phyloP scores from a whole-genome alignment of 2,329 filamentous ascomycete genomes.

The Fusarium proliferatum region DNA sequence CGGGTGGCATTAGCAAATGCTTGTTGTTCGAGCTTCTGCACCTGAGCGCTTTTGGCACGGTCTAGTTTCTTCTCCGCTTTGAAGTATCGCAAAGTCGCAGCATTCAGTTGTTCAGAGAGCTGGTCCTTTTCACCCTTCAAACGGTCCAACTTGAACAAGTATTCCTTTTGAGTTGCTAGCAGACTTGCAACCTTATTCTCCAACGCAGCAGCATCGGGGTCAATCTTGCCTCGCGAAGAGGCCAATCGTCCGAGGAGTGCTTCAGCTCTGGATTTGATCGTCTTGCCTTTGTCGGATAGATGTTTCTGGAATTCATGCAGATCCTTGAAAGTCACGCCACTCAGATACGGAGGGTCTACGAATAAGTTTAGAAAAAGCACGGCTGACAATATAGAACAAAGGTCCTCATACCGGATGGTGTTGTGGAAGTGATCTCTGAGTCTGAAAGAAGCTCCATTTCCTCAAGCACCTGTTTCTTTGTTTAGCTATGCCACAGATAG shows the following conservation, averaged over 20 bases:
- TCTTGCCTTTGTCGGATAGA: slow-evolving; percentile 77
- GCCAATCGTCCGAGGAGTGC: slow-evolving; percentile 71
- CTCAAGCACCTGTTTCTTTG: slow-evolving; percentile 64
- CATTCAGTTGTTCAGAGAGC: slow-evolving; percentile 86
- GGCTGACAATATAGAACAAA: background rate
- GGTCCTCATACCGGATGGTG: slow-evolving; percentile 42
- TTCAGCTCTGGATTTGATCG: slow-evolving; percentile 80
- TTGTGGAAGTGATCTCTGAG: slow-evolving; percentile 50
- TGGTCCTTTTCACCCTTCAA: slow-evolving; percentile 83
- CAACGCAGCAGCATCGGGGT: slow-evolving; percentile 77
- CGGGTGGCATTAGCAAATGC: slow-evolving; percentile 76
- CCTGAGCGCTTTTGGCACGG: slow-evolving; percentile 85
- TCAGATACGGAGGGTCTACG: slow-evolving; percentile 66
- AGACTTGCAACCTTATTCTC: slow-evolving; percentile 80
- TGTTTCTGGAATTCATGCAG: slow-evolving; percentile 82
- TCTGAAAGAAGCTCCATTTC: slow-evolving; percentile 71
- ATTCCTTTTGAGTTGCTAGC: slow-evolving; percentile 84
- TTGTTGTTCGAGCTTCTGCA: slow-evolving; percentile 92
- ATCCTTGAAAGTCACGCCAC: slow-evolving; percentile 70
- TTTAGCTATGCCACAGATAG: slow-evolving; percentile 19
- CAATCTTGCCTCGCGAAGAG: slow-evolving; percentile 62
- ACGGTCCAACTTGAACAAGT: slow-evolving; percentile 79
- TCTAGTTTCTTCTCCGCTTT: slow-evolving; percentile 96
- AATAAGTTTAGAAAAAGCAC: slow-evolving; percentile 44
- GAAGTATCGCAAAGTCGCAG: slow-evolving; percentile 89